A percentile compares a stretch with the other conserved stretches of the same genome.
These are phyloP conservation scores for Candida argentea DNA, from an alignment of 805 yeast genomes.

Conservation along the genomic window DNA sequence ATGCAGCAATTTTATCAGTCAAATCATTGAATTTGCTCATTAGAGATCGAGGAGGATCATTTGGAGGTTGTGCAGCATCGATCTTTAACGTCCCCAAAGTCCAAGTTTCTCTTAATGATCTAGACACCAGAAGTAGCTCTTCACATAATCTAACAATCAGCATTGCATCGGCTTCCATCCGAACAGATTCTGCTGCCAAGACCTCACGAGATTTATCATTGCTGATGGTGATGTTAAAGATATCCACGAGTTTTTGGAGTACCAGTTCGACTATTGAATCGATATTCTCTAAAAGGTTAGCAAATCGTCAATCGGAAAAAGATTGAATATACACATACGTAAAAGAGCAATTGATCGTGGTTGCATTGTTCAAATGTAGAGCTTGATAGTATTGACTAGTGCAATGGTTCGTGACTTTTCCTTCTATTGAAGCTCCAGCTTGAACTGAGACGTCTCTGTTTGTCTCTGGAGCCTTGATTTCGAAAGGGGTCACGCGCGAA, in stretches of 20 bases:
- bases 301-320: slow-evolving; percentile 8
- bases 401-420: too few relatives aligned
- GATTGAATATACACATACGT: slow-evolving; percentile 15
- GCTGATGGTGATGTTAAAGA: slow-evolving; percentile 36
- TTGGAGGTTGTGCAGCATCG: slow-evolving; percentile 9
- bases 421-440: too few relatives aligned
- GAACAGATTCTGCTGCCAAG: slow-evolving; percentile 43
- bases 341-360: slow-evolving; percentile 32
- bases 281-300: slow-evolving; percentile 33
- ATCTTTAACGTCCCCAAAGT: slow-evolving; percentile 43
- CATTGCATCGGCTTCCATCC: slow-evolving; percentile 44
- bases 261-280: slow-evolving; percentile 43
- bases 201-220: slow-evolving; percentile 31
- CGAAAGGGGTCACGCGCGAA: too few relatives aligned
- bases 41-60: slow-evolving; percentile 11
- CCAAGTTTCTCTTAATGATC: slow-evolving; percentile 47
- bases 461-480: too few relatives aligned
- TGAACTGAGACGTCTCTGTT: too few relatives aligned
- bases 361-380: slow-evolving; percentile 37
- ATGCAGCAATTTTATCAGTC: slow-evolving; percentile 19
- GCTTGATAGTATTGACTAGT: too few relatives aligned
- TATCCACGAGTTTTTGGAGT: slow-evolving; percentile 42
- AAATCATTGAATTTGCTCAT: slow-evolving; percentile 24
- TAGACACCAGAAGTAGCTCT: slow-evolving; percentile 39
- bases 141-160: slow-evolving; percentile 43